Percentiles rank a stretch among this genome's conserved stretches.
These are phyloP conservation scores for Coemansia erecta DNA, from an alignment of 192 early-diverging fungal genomes.

Conservation along the genomic window DNA sequence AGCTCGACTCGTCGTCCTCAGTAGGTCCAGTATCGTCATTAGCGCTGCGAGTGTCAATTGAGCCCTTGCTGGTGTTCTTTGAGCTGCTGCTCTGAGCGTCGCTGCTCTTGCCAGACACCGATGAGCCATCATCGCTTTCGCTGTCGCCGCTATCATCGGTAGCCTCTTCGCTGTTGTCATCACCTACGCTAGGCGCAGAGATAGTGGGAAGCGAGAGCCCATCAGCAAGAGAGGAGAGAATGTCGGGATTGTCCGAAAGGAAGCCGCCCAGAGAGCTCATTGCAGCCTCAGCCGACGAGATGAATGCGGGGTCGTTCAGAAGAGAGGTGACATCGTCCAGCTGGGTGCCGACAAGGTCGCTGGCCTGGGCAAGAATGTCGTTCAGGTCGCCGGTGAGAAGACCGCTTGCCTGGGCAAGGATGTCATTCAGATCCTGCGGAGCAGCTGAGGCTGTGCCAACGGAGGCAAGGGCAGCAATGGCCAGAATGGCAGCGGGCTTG, in stretches of 20 bases:
- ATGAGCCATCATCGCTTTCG: too few species aligned
- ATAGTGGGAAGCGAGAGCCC: not conserved
- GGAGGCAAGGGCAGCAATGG: constrained; percentile 9
- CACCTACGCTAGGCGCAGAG: not conserved
- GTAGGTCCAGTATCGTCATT: not conserved
- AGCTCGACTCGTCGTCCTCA: constrained; percentile 1
- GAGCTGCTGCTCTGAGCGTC: not conserved
- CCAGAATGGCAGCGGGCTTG: not conserved
- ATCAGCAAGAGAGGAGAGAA: constrained; percentile 2
- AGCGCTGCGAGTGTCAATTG: not conserved
- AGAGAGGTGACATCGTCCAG: not conserved
- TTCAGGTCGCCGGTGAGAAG: not conserved
- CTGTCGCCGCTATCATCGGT: too few species aligned
- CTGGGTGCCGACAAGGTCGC: too few species aligned
- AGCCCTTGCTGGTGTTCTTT: not conserved
- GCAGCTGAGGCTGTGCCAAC: constrained; percentile 8
- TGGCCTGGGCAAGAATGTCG: constrained; percentile 4
- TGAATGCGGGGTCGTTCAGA: constrained; percentile 11
- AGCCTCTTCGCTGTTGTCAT: not conserved
- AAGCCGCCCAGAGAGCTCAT: constrained; percentile 6
- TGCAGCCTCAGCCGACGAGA: constrained; percentile 14
- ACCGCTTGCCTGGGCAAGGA: not conserved
- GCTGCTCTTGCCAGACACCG: not conserved
- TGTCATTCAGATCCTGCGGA: constrained; percentile 8
- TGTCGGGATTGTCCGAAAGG: constrained; percentile 6